Conservation (phyloP, 2,329 filamentous ascomycete species). For the Aspergillus sp. region DNA sequence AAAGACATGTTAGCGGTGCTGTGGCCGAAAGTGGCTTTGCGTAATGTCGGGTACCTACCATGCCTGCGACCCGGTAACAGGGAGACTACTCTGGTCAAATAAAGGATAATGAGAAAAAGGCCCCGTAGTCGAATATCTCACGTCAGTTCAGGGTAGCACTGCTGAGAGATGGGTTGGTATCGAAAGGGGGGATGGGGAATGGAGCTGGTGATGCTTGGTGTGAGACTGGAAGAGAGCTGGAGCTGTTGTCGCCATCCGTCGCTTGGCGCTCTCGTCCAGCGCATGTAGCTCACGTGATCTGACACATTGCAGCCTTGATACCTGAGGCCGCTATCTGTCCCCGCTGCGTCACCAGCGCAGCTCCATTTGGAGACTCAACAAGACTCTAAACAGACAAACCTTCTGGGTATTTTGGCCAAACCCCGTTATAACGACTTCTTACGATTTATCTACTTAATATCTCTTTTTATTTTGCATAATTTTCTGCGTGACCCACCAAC, state of each 20-base stretch:
- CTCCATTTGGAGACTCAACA: too few species aligned
- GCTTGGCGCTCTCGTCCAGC: constrained; percentile 11
- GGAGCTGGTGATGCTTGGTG: constrained; percentile 12
- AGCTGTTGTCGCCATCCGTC: constrained; percentile 14
- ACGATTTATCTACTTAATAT: constrained; percentile 10
- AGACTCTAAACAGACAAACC: too few species aligned
- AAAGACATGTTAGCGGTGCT: constrained; percentile 15
- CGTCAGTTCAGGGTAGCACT: background rate
- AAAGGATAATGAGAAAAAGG: background rate
- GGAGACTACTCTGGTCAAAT: constrained; percentile 9
- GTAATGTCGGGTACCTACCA: constrained; percentile 23
- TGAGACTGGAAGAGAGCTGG: constrained; percentile 12
- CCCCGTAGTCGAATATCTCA: background rate
- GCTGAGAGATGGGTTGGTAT: background rate
- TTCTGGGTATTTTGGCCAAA: too few species aligned
- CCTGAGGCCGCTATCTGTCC: too few species aligned
- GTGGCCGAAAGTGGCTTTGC: too few species aligned
- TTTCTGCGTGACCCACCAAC: background rate
- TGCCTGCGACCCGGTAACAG: constrained; percentile 23
- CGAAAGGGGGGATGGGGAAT: constrained; percentile 2
- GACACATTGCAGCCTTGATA: background rate
- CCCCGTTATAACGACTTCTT: background rate
- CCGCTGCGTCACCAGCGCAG: too few species aligned
- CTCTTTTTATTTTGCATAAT: constrained; percentile 9
- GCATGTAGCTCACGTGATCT: constrained; percentile 5